Evolutionary conservation across 164 flowering plant genomes (phyloP), one percentile per base, ranked within the genome.

Genomic region (Taxillus chinensis): DNA sequence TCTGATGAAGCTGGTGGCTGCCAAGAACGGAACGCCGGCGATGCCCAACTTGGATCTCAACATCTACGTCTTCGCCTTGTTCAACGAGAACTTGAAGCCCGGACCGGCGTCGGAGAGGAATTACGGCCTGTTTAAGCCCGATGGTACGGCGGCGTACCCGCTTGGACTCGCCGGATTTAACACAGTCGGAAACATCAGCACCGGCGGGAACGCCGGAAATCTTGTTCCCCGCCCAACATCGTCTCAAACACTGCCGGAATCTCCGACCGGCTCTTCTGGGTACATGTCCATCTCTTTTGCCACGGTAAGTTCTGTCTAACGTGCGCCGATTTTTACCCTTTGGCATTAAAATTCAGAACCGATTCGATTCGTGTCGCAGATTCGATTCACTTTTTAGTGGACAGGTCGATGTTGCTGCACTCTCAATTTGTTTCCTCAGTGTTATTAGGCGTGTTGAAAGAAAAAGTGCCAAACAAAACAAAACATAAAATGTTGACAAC

Each of bases 101-200:
- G 92, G 92, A 0, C 85, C 92, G 2, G 71, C 82, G 5, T 86
- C 92, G 7, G 92, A 86, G 80, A 75, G 89, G 73, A 82, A 86
- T 39, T 86, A 79, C 48, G 92, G 92, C 0, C 71, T 86, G 43
- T 90, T 86, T 67, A 77, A 82, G 64, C 96, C 96, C 1, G 82
- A 80, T 37, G 80, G 90, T 8, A 64, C 87, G 10, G 78, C 82
- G 12, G 78, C 77, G 0, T 86, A 85, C 53, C 49, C 66, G 7
- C 77, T 85, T 10, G 78, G 73, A 39, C 2, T 62, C 56, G 45
- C 40, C n/a, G 40, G 60, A 68, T 42, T 55, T 51, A 62, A 41
- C 38, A 40, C 27, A 50, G 15, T 48, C 50, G 48, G 61, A 41
- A 48, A 40, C 50, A 59, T 39, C 45, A 55, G 15, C 1, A 40